Evolutionary conservation across 176 grass and related monocot genomes (phyloP), one percentile per base, ranked within the genome.

Genomic region (Carex cristatella): DNA sequence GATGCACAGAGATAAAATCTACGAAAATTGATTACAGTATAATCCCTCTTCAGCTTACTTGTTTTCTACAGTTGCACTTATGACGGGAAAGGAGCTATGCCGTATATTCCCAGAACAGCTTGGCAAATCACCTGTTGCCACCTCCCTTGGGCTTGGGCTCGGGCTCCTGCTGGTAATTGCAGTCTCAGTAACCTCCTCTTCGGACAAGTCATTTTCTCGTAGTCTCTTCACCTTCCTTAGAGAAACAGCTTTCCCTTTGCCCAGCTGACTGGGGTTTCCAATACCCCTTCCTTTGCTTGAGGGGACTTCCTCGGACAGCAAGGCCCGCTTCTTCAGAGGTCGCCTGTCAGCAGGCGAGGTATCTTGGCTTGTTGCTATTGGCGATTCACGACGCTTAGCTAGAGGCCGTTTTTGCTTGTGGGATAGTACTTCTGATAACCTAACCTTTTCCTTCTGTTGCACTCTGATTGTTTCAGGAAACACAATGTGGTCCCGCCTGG

Each of bases 41-140:
- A 56, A 78, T 78, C 51, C 73, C 7, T 16, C 19, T 5, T n/a
- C 74, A 79, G 46, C 87, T 90, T 83, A 98, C 95, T 79, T 90
- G 59, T 86, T 88, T 83, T 94, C 91, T 40, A 80, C 78, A 83
- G 93, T 87, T 55, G 64, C 85, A 85, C 88, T 85, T 80, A 91
- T 92, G 59, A 0, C 49, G 23, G 95, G 92, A 94, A 98, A 94
- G 40, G 85, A 87, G 86, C 87, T 98, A 42, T 11, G 40, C 10
- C 83, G 53, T 56, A 87, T 66, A 62, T 82, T 88, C 87, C 55
- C 76, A 80, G 82, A 32, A 63, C 5, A 59, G 63, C n/a, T 57
- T 23, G 86, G 57, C 77, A 64, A 65, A 86, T 72, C 68, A 68
- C 10, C 40, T 84, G 49, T 67, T 64, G 83, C 66, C 74, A 80